Evolutionary conservation across 495 filamentous ascomycete genomes (phyloP).

Genomic region (Annulohypoxylon stygium): DNA sequence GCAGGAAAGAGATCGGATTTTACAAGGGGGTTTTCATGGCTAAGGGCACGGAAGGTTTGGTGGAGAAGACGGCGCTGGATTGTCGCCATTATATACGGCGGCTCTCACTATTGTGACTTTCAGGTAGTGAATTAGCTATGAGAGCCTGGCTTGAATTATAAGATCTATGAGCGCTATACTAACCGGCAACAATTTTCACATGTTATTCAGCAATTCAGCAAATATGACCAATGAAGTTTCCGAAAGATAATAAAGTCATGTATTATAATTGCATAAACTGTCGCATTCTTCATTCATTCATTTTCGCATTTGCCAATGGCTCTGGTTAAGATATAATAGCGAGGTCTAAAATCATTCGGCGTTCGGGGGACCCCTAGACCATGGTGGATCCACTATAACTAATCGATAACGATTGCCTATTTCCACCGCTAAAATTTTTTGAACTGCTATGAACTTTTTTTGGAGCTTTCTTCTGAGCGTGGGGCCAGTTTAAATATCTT

Average conservation of each 20-base stretch:
- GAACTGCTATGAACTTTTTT: constrained; percentile 48
- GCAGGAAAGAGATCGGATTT: constrained; percentile 27
- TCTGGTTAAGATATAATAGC: background rate
- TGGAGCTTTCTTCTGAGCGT: constrained; percentile 36
- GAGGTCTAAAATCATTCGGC: background rate
- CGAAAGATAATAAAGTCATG: background rate
- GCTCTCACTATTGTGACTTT: background rate
- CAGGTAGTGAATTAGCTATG: background rate
- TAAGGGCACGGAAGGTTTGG: constrained; percentile 70
- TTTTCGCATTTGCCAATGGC: background rate
- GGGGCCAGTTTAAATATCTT: constrained; percentile 26
- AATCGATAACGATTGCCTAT: constrained; percentile 53
- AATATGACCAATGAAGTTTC: background rate
- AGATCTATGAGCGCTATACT: background rate
- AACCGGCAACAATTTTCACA: background rate
- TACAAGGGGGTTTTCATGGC: constrained; percentile 96
- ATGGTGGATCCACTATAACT: background rate
- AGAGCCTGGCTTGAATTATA: background rate
- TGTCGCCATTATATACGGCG: constrained; percentile 60
- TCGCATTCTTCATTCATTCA: background rate
- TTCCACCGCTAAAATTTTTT: constrained; percentile 64
- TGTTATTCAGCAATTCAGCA: background rate
- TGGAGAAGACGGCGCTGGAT: constrained; percentile 70
- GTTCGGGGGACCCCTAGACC: constrained; percentile 17
- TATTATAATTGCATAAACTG: background rate